These are phyloP conservation scores for Gastrolobium villosum DNA, from an alignment of 306 rosid genomes.

Conservation along the genomic window DNA sequence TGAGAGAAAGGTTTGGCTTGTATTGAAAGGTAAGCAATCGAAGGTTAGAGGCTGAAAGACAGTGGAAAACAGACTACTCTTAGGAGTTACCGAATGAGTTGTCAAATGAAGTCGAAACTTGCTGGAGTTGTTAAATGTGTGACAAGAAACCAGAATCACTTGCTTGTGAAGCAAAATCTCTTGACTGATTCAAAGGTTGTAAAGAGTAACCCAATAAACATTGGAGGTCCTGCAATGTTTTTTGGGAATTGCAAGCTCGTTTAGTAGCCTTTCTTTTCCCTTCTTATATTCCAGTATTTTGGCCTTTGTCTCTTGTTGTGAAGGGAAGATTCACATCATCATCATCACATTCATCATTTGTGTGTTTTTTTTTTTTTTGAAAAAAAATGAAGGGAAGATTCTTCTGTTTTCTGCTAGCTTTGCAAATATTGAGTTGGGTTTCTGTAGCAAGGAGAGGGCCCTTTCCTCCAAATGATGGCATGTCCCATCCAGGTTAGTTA, in stretches of 20 bases:
- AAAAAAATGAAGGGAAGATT: constrained; percentile 63
- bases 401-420: constrained; percentile 61
- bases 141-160: constrained; percentile 59
- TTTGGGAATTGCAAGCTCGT: constrained; percentile 53
- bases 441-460: constrained; percentile 64
- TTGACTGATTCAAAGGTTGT: constrained; percentile 37
- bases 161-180: constrained; percentile 63
- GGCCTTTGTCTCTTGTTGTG: constrained; percentile 45
- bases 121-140: constrained; percentile 30
- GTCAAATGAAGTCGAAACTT: constrained; percentile 53
- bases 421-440: constrained; percentile 68
- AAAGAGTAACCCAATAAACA: constrained; percentile 44
- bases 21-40: constrained; percentile 63
- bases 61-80: constrained; percentile 47
- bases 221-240: constrained; percentile 38
- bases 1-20: constrained; percentile 46
- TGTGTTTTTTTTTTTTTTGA: background rate
- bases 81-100: constrained; percentile 44
- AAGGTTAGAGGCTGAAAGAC: constrained; percentile 43
- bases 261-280: constrained; percentile 24
- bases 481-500: constrained; percentile 67
- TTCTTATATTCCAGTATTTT: constrained; percentile 46
- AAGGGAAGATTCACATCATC: constrained; percentile 28
- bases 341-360: constrained; percentile 54
- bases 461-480: constrained; percentile 58